Evolutionary conservation across 1,284 basidiomycete species (phyloP), one percentile per base, ranked within the genome.

Genomic region (Athelia sp.): DNA sequence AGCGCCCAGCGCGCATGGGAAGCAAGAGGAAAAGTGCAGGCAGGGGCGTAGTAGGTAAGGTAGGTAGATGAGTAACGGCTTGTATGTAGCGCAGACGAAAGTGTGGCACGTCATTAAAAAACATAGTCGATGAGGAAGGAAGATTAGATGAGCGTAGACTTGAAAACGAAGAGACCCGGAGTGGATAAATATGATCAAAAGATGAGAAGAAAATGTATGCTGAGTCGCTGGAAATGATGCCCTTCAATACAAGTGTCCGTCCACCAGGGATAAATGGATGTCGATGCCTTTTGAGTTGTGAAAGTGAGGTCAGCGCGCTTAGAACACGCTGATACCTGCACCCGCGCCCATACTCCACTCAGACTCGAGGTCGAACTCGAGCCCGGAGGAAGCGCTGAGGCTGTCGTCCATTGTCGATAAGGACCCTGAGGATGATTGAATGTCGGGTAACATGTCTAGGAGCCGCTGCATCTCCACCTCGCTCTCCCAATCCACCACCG

Each of bases 401-500:
- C 60, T 52, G 50, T 54, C 56, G 44, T 60, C 62, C 26, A 55
- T 49, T 29, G 26, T 29, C 13, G 26, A 29, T 29, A 29, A 29
- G 4, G 26, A 29, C 26, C 26, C 26, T 52, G 49, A 47, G 42
- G 67, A 62, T 36, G 68, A 63, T 50, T 67, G 62, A 47, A 61
- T 64, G 56, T 56, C 58, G 54, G 69, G 73, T 58, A 78, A 64
- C 68, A 78, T 68, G 62, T 76, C 79, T 62, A 85, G 62, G 49
- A 85, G 70, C 63, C 71, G 76, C 70, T 82, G 78, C 70, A 85
- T 79, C 65, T 82, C 82, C 57, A 70, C 67, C 60, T 78, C 78
- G 49, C 57, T 65, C 53, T 69, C 70, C 70, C 68, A 74, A 54
- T 62, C 62, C 52, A 51, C 58, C 36, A 58, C 51, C 22, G 52